Evolutionary conservation across 148 eudicot genomes (phyloP).

Genomic region (Spergularia bocconei): DNA sequence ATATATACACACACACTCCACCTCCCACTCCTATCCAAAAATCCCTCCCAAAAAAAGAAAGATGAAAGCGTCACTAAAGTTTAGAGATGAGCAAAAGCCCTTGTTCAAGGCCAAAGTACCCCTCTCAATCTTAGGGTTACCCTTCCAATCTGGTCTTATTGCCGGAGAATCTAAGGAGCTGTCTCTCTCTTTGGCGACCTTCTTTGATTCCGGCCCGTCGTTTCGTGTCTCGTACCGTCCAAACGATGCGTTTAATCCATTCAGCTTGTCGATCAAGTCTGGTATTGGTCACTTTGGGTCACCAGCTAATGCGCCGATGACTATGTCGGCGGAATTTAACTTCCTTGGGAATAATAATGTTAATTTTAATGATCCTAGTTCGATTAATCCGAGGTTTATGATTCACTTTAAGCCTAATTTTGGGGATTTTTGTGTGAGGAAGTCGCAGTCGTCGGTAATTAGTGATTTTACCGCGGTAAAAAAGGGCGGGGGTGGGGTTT

Average conservation of each 20-base stretch:
- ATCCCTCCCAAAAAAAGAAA: slow-evolving; percentile 9
- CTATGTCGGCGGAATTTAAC: slow-evolving; percentile 75
- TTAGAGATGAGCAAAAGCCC: slow-evolving; percentile 80
- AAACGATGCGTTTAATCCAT: slow-evolving; percentile 63
- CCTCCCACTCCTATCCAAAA: not conserved
- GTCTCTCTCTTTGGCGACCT: slow-evolving; percentile 48
- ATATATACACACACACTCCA: not conserved
- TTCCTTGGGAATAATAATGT: slow-evolving; percentile 33
- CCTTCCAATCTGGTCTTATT: slow-evolving; percentile 61
- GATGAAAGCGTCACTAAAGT: slow-evolving; percentile 87
- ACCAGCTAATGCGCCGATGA: slow-evolving; percentile 60
- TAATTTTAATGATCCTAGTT: not conserved
- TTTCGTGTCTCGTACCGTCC: slow-evolving; percentile 71
- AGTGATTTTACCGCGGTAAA: not conserved
- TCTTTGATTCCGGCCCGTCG: slow-evolving; percentile 70
- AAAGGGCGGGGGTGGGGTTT: slow-evolving; percentile 11
- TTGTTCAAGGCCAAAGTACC: slow-evolving; percentile 75
- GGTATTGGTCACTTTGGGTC: slow-evolving; percentile 77
- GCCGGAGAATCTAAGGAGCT: slow-evolving; percentile 79
- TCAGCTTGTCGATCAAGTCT: slow-evolving; percentile 56
- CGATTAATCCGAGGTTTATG: slow-evolving; percentile 52
- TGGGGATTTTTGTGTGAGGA: slow-evolving; percentile 69
- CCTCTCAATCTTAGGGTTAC: slow-evolving; percentile 53
- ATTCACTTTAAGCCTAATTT: slow-evolving; percentile 68
- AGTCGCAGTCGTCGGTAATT: slow-evolving; percentile 49